Conservation (phyloP, 371 early-diverging fungal species). For the Apophysomyces variabilis region DNA sequence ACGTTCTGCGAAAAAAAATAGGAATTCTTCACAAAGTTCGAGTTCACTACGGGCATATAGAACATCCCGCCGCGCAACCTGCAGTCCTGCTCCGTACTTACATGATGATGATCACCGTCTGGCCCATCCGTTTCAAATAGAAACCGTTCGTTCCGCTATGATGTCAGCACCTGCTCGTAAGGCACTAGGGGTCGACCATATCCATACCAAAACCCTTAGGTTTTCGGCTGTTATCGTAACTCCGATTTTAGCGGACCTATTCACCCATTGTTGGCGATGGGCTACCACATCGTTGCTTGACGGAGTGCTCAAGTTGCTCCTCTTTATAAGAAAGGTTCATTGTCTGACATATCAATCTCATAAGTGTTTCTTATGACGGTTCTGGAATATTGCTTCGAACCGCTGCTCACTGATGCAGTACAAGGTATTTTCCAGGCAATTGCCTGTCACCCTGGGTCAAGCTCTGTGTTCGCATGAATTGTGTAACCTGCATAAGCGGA, state of each 20-base stretch:
- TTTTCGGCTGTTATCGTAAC: conserved; percentile 1
- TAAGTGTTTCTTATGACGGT: conserved; percentile 18
- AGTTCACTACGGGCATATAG: no score
- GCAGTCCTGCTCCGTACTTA: no score
- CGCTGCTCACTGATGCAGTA: conserved; percentile 15
- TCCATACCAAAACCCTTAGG: conserved; percentile 29
- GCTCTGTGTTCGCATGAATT: conserved; percentile 10
- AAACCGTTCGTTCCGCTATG: background rate
- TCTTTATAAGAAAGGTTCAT: conserved; percentile 26
- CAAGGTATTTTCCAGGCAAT: conserved; percentile 29
- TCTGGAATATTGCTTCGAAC: conserved; percentile 17
- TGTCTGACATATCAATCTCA: conserved; percentile 20
- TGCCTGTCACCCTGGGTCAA: conserved; percentile 13
- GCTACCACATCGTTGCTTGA: conserved; percentile 6
- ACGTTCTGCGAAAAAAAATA: no score
- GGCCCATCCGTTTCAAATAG: background rate
- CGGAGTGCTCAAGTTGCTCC: conserved; percentile 17
- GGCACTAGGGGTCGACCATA: conserved; percentile 29
- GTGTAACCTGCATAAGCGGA: background rate
- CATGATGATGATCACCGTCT: no score
- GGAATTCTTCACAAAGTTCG: no score
- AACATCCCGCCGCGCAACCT: no score
- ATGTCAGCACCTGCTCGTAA: conserved; percentile 12
- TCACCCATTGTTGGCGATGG: conserved; percentile 32
- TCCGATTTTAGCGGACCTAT: conserved; percentile 4